Base-by-base conservation (phyloP, 2,329 filamentous ascomycete genomes). In the Clonostachys sp. region DNA sequence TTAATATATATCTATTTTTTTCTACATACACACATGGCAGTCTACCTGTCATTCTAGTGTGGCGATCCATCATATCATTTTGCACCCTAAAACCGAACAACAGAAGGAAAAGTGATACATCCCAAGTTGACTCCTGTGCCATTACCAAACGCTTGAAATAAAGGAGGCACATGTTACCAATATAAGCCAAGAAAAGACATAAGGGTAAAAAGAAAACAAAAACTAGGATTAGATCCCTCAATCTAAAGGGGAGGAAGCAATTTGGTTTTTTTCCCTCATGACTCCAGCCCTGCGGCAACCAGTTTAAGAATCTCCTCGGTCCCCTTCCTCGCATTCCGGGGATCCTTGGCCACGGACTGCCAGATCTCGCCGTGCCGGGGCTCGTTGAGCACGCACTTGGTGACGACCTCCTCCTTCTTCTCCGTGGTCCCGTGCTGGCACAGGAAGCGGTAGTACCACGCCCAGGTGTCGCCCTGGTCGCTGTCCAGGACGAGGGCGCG, bases 371-470 rank as follows among this genome's bases (percentile, higher is more conserved):
- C 94, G 65, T 99, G 91, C 57, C 85, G 84, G 5, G 95, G 95
- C 66, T 97, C 94, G 48, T 84, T 91, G 44, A 86, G 71, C 34
- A 87, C 75, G 57, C 89, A 91, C 71, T 95, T 96, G 48, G 75
- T 75, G 6, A 96, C 65, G 34, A 96, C 86, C 61, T 97, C 94
- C 33, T 75, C 80, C 59, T 87, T 78, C 83, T 97, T 99, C 74
- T 96, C 92, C 48, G 90, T 86, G 6, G 91, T 96, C 10, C 94
- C 95, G 69, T 99, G 91, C 74, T 96, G 89, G 55, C 84, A 64
- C 54, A 97, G 62, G 65, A 97, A 99, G 66, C 92, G 91, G 67
- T 91, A 94, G 67, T 96, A 99, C 92, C 92, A 99, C 17, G 91
- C 92, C 95, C 95, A 99, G 12, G 84, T 88, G 71, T 99, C 95